Conservation (phyloP, 2,329 filamentous ascomycete species). For the Ambrosiella beaveri region DNA sequence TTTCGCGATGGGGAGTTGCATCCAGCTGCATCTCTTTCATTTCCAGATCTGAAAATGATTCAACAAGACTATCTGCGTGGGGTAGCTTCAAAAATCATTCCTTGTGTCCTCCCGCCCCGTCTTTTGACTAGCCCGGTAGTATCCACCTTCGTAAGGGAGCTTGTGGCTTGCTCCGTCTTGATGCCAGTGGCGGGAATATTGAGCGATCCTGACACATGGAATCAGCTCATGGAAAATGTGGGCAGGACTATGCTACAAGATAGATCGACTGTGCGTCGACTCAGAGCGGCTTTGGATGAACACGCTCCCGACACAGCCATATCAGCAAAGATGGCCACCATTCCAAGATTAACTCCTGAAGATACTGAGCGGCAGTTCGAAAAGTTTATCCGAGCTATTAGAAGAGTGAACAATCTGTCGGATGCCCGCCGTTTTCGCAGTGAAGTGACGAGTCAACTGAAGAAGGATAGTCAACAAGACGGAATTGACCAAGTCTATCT, state of each 20-base stretch:
- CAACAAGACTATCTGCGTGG: slow-evolving; percentile 81
- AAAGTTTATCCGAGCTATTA: slow-evolving; percentile 75
- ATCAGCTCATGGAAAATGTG: slow-evolving; percentile 83
- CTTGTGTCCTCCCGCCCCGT: slow-evolving; percentile 53
- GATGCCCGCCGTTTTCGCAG: slow-evolving; percentile 85
- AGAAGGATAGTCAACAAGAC: slow-evolving; percentile 62
- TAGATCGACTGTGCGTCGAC: slow-evolving; percentile 79
- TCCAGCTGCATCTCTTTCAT: slow-evolving; percentile 64
- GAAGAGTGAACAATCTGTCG: slow-evolving; percentile 77
- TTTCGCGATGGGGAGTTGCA: slow-evolving; percentile 82
- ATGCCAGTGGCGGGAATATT: slow-evolving; percentile 64
- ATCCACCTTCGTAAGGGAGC: slow-evolving; percentile 64
- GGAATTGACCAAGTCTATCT: slow-evolving; percentile 74
- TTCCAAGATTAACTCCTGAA: slow-evolving; percentile 61
- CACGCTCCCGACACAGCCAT: slow-evolving; percentile 72
- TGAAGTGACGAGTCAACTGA: slow-evolving; percentile 80
- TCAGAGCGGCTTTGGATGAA: slow-evolving; percentile 81
- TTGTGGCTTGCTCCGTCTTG: slow-evolving; percentile 83
- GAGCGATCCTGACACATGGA: slow-evolving; percentile 91
- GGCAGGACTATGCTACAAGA: slow-evolving; percentile 81
- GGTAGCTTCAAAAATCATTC: slow-evolving; percentile 54
- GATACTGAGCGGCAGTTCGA: slow-evolving; percentile 91
- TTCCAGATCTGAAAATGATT: slow-evolving; percentile 65
- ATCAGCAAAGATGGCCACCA: slow-evolving; percentile 43
- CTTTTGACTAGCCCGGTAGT: slow-evolving; percentile 69